phyloP scores from a whole-genome alignment of 1,284 basidiomycete genomes.

The Ceratobasidium sp. region DNA sequence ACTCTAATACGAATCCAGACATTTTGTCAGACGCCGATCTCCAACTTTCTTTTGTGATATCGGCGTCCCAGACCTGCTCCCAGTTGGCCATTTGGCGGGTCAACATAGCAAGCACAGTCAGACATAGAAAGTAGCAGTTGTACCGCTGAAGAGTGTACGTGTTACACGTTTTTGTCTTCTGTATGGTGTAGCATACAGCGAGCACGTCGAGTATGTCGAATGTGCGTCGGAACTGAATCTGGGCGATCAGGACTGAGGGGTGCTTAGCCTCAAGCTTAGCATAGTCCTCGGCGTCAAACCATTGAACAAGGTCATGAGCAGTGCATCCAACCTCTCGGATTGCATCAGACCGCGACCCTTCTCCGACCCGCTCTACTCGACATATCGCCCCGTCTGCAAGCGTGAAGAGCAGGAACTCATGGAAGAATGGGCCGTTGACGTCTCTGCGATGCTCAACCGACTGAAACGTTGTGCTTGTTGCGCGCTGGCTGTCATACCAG shows the following conservation, averaged over 20 bases:
- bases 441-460: constrained; percentile 4
- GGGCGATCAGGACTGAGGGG: too few relatives aligned
- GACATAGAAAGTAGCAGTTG: constrained; percentile 13
- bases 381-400: not conserved
- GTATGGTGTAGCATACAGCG: not conserved
- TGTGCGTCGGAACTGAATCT: too few relatives aligned
- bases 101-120: not conserved
- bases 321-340: not conserved
- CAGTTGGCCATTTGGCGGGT: too few relatives aligned
- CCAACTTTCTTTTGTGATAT: too few relatives aligned
- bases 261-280: too few relatives aligned
- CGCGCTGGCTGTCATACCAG: too few relatives aligned
- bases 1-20: too few relatives aligned
- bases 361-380: not conserved
- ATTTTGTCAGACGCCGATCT: too few relatives aligned
- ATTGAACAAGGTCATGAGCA: not conserved
- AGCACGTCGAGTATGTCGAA: not conserved
- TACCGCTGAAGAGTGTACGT: not conserved
- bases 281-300: not conserved
- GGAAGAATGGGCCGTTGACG: constrained; percentile 1
- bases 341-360: not conserved
- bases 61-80: too few relatives aligned
- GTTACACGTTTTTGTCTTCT: not conserved
- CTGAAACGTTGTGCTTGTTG: too few relatives aligned
- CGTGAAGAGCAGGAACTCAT: not conserved